phyloP scores from a whole-genome alignment of 345 rosid genomes.

The Salix caprea region DNA sequence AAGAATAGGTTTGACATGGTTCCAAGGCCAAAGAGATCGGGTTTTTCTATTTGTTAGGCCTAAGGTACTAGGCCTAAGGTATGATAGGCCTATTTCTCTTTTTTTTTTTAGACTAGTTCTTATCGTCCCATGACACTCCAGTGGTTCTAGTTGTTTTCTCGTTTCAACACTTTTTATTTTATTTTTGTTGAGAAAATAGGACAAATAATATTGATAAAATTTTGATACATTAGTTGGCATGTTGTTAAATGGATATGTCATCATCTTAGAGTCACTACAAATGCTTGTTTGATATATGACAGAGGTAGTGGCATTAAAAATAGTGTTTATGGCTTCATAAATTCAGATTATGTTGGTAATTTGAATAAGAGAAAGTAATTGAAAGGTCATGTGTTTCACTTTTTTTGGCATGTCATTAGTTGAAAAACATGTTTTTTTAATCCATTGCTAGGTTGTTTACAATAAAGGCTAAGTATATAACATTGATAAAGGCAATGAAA shows the following conservation, averaged over 20 bases:
- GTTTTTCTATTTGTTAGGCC: too few species aligned
- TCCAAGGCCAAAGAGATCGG: too few species aligned
- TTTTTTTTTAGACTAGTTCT: too few species aligned
- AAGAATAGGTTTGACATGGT: too few species aligned
- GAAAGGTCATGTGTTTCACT: background rate
- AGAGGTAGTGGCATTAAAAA: background rate
- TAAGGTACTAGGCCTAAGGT: too few species aligned
- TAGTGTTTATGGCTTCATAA: background rate
- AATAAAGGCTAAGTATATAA: background rate
- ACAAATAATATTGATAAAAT: background rate
- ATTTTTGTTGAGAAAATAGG: too few species aligned
- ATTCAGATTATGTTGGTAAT: background rate
- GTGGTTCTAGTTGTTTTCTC: too few species aligned
- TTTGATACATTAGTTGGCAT: background rate
- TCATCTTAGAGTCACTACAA: background rate
- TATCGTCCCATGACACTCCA: too few species aligned
- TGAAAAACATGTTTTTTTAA: background rate
- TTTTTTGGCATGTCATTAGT: background rate
- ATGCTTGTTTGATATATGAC: background rate
- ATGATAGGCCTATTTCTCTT: too few species aligned
- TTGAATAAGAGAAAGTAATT: background rate
- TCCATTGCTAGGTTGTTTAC: background rate
- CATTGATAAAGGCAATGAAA: background rate
- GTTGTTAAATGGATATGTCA: too few species aligned
- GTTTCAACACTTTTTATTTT: too few species aligned